Evolutionary conservation across 2,329 filamentous ascomycete species (phyloP).

Genomic region (Corynespora cassiicola): DNA sequence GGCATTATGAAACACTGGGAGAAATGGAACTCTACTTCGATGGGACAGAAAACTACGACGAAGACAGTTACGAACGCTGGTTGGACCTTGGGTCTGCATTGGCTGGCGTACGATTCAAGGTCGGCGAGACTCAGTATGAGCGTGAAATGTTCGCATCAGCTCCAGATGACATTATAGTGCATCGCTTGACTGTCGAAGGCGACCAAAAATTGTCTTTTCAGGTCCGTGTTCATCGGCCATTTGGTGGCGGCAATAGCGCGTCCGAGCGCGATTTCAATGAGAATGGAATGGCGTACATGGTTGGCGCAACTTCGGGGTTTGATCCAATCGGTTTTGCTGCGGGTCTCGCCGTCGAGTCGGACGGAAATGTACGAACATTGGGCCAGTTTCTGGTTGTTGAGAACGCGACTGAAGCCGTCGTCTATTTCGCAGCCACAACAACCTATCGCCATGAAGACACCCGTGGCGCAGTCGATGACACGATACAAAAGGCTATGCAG

Average conservation of each 20-base stretch:
- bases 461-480: slow-evolving; percentile 28
- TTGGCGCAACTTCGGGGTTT: slow-evolving; percentile 25
- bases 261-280: slow-evolving; percentile 54
- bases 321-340: slow-evolving; percentile 14
- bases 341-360: slow-evolving; percentile 4
- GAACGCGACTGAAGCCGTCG: slow-evolving; percentile 43
- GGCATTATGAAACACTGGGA: too few relatives aligned
- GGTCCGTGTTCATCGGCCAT: slow-evolving; percentile 45
- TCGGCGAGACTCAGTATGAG: slow-evolving; percentile 36
- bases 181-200: slow-evolving; percentile 38
- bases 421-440: slow-evolving; percentile 50
- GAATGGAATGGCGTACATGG: slow-evolving; percentile 49
- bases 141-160: slow-evolving; percentile 53
- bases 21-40: too few relatives aligned
- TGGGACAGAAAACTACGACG: too few relatives aligned
- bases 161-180: slow-evolving; percentile 49
- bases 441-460: slow-evolving; percentile 44
- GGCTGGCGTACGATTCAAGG: slow-evolving; percentile 46
- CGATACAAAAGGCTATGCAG: slow-evolving; percentile 23
- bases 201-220: slow-evolving; percentile 16
- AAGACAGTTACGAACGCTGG: slow-evolving; percentile 51
- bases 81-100: slow-evolving; percentile 49
- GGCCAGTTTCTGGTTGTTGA: slow-evolving; percentile 41
- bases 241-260: too few relatives aligned
- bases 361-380: slow-evolving; percentile 7